Percentiles rank a stretch among this genome's conserved stretches.
phyloP scores from a whole-genome alignment of 345 rosid genomes.

The Dimocarpus longan region DNA sequence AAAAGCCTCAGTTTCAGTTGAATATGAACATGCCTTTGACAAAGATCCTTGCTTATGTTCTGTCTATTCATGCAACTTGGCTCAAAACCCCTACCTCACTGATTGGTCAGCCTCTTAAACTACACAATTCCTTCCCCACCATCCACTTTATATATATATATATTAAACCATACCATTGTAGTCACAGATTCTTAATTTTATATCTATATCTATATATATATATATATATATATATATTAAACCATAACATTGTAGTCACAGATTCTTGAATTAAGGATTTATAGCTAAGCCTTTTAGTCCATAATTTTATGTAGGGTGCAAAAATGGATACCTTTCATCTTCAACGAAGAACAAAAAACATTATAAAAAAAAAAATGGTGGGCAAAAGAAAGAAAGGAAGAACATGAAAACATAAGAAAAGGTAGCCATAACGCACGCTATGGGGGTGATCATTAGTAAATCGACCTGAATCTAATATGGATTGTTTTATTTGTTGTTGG shows the following conservation, averaged over 20 bases:
- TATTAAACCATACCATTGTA: background rate
- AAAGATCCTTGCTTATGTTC: background rate
- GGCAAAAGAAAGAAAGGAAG: background rate
- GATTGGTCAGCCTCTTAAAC: conserved; percentile 13
- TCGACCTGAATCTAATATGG: background rate
- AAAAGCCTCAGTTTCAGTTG: background rate
- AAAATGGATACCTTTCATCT: conserved; percentile 6
- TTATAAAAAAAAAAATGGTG: background rate
- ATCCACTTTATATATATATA: background rate
- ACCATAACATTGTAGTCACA: conserved; percentile 7
- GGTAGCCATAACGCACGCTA: background rate
- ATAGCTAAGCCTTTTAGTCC: conserved; percentile 2
- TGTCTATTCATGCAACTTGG: background rate
- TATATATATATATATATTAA: too few relatives aligned
- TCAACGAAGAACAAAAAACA: background rate
- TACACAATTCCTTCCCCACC: conserved; percentile 13
- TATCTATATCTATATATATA: too few relatives aligned
- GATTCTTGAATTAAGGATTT: conserved; percentile 21
- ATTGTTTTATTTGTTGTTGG: background rate
- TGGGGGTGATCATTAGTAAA: background rate
- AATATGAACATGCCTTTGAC: background rate
- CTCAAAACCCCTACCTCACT: conserved; percentile 26
- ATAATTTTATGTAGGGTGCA: background rate
- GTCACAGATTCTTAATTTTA: conserved; percentile 22
- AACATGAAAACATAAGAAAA: background rate